A percentile compares a stretch with the other conserved stretches of the same genome.
phyloP scores from a whole-genome alignment of 116 monocot species.

The Phalaenopsis hybrid region DNA sequence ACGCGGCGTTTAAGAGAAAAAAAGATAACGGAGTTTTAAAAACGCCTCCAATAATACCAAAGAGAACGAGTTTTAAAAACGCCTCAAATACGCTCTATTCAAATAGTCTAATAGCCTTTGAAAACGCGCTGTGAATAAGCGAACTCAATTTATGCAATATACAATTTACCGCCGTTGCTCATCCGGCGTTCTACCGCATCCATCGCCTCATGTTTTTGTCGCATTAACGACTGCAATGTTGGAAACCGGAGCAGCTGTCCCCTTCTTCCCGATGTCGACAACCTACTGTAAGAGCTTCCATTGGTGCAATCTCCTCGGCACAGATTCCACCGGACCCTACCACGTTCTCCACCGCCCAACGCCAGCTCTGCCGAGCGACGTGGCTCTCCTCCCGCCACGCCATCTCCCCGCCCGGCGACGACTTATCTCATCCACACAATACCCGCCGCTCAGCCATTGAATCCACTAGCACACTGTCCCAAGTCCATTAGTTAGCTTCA shows the following conservation, averaged over 20 bases:
- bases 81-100: no score
- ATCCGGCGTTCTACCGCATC: no score
- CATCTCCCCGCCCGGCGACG: not conserved
- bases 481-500: not conserved
- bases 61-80: no score
- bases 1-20: no score
- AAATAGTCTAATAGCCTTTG: no score
- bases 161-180: no score
- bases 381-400: not conserved
- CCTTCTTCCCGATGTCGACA: not conserved
- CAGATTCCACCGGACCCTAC: not conserved
- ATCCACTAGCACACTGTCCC: not conserved
- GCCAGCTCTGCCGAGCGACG: not conserved
- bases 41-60: no score
- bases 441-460: not conserved
- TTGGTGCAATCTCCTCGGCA: not conserved
- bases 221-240: not conserved
- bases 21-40: no score
- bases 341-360: slow-evolving; percentile 1
- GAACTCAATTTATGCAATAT: no score
- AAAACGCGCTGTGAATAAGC: no score
- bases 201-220: not conserved
- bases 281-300: not conserved
- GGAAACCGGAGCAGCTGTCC: not conserved
- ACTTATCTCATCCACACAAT: not conserved